Base-by-base conservation (phyloP, 208 protist species). In the Sergeia podlipaevii region DNA sequence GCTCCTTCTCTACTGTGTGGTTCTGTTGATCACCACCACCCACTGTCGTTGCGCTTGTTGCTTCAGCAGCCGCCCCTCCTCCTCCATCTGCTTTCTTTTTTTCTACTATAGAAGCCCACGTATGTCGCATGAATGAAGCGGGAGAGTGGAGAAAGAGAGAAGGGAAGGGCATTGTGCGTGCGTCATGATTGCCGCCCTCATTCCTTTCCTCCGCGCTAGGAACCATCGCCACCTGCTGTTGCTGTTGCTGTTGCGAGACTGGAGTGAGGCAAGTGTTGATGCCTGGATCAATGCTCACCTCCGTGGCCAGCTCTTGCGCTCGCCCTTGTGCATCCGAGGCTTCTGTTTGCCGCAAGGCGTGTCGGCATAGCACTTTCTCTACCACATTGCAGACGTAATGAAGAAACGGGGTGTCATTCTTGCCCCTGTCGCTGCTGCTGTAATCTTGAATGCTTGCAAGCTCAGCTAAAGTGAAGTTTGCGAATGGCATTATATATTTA, bases 61-160 rank as follows among this genome's bases (percentile, higher is more conserved):
- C 44, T 11, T 17, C 17, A 4, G 24, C 44, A 21, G 23, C 7
- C 24, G 44, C 44, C 44, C 11, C 33, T 49, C n/a, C 21, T 30
- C 11, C 13, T 49, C 20, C 11, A 39, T 23, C 17, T 36, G 11
- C 21, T 38, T 33, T 8, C 4, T 54, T 4, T 42, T 41, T 23
- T 30, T 38, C n/a, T 49, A 13, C n/a, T 18, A n/a, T 11, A 5
- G 41, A 28, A 8, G 38, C 38, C 53, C 53, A 60, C 0, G 36
- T 45, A 21, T 32, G 32, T 17, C 44, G 28, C 11, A 74, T 53
- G 18, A 74, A 18, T 4, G 48, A 15, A 3, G 23, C 32, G 1
- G 72, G 72, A 0, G 67, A 57, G 56, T 80, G 44, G 26, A 88
- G 61, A 33, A 88, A 88, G 7, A 82, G 59, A 4, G 67, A 88